Base-by-base conservation (phyloP, 2,329 filamentous ascomycete species). In the Colletotrichum sp. region DNA sequence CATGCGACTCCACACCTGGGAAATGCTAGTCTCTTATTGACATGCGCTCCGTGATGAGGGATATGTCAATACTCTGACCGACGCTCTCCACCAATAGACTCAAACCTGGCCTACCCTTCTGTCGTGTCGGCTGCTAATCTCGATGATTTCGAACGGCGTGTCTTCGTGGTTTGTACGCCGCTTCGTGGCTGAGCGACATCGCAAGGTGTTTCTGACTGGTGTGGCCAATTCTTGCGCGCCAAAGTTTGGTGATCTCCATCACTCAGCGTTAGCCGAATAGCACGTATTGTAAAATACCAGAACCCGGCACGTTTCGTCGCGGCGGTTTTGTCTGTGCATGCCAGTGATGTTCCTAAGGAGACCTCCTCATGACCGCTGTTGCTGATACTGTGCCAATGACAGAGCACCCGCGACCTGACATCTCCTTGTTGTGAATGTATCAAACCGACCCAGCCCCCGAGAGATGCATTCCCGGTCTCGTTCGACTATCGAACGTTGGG, bases 321-420 rank as follows among this genome's bases (percentile, higher is more conserved):
- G 10, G 44, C 10, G 1, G 3, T 13, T 52, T 52, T 22, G 44
- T 52, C 10, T 22, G 44, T n/a, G 15, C n/a, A n/a, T 22, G 44
- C n/a, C 44, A 3, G 10, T 8, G 44, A 52, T 52, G 44, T 52
- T 52, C n/a, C 2, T 12, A 22, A 22, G 4, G 10, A 52, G 13
- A 0, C n/a, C 44, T 52, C 10, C 0, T 18, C n/a, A 12, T 22
- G n/a, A 13, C 6, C 4, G 12, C n/a, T 22, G 2, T 1, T 13
- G n/a, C 22, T 22, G 44, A 52, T 22, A 13, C 4, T 22, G 1
- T 52, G n/a, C n/a, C 44, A 24, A 3, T 52, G 44, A 22, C n/a
- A 52, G 44, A 52, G 44, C 18, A 48, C 7, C 39, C 18, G 0
- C 39, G 18, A 18, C 16, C 39, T 39, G 36, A 39, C 15, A 9